A percentile compares a stretch with the other conserved stretches of the same genome.
phyloP scores from a whole-genome alignment of 306 rosid species.

The Abrus pulchellus region DNA sequence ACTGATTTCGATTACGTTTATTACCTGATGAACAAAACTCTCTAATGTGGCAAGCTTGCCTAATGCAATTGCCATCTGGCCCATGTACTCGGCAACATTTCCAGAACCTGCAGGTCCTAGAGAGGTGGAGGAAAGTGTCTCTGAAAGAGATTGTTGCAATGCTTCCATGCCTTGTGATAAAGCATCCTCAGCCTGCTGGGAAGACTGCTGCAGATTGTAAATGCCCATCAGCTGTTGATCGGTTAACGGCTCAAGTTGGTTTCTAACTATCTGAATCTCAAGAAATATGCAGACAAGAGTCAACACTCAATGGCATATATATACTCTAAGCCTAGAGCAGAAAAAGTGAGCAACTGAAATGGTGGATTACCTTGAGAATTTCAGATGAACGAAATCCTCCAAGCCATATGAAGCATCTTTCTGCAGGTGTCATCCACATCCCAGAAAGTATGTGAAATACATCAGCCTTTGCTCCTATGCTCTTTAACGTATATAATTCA shows the following conservation, averaged over 20 bases:
- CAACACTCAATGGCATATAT: background rate
- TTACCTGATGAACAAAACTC: slow-evolving; percentile 82
- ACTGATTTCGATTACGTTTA: background rate
- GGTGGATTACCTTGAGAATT: slow-evolving; percentile 74
- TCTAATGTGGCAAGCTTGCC: slow-evolving; percentile 82
- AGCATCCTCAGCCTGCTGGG: slow-evolving; percentile 93
- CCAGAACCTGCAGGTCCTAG: slow-evolving; percentile 62
- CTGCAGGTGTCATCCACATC: slow-evolving; percentile 89
- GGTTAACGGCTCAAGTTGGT: slow-evolving; percentile 79
- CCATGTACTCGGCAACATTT: slow-evolving; percentile 88
- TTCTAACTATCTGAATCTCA: slow-evolving; percentile 72
- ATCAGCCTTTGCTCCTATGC: slow-evolving; percentile 78
- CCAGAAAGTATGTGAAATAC: slow-evolving; percentile 94
- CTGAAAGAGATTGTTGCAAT: slow-evolving; percentile 83
- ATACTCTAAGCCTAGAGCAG: background rate
- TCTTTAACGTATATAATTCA: slow-evolving; percentile 75
- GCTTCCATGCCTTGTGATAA: slow-evolving; percentile 94
- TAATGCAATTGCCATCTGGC: slow-evolving; percentile 95
- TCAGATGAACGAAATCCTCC: slow-evolving; percentile 93
- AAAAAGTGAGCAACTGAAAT: background rate
- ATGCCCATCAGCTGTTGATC: slow-evolving; percentile 85
- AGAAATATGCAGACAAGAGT: background rate
- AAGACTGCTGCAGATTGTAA: slow-evolving; percentile 82
- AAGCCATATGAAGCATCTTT: slow-evolving; percentile 92
- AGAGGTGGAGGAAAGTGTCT: slow-evolving; percentile 71